These are phyloP conservation scores for Limtongia smithiae DNA, from an alignment of 805 yeast genomes.

Conservation along the genomic window DNA sequence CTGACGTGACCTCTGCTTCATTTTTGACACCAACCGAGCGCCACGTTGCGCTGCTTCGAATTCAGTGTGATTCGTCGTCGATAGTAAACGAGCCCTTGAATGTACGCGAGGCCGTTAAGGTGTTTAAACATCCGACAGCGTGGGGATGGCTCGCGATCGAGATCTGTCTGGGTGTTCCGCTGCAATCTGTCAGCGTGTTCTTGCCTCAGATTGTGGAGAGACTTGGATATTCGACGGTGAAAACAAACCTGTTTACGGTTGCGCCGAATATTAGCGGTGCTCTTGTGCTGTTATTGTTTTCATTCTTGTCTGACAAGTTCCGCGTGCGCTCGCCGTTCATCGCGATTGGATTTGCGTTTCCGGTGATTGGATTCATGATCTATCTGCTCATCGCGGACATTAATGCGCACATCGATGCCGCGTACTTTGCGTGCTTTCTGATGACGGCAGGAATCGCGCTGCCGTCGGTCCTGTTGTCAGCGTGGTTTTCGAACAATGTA, in stretches of 20 bases:
- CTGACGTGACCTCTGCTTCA: conserved; percentile 39
- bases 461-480: conserved; percentile 48
- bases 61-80: conserved; percentile 47
- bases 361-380: conserved; percentile 47
- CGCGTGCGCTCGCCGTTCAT: conserved; percentile 43
- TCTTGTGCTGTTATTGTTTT: conserved; percentile 40
- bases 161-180: conserved; percentile 48
- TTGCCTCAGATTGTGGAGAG: conserved; percentile 52
- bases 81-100: conserved; percentile 40
- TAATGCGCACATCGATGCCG: conserved; percentile 40
- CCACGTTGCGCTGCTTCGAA: conserved; percentile 40
- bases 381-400: conserved; percentile 49
- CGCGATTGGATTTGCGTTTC: conserved; percentile 40
- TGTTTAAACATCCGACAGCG: conserved; percentile 46
- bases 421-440: conserved; percentile 45
- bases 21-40: conserved; percentile 45
- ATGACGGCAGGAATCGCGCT: conserved; percentile 51
- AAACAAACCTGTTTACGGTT: conserved; percentile 64
- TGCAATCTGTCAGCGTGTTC: conserved; percentile 38
- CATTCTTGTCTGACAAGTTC: conserved; percentile 44
- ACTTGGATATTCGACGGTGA: conserved; percentile 61
- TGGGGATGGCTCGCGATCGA: conserved; percentile 47
- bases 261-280: conserved; percentile 53
- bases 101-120: conserved; percentile 43
- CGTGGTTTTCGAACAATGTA: conserved; percentile 51